Evolutionary conservation across 1,284 basidiomycete genomes (phyloP), one percentile per base, ranked within the genome.

Genomic region (Ganoderma lucidum): DNA sequence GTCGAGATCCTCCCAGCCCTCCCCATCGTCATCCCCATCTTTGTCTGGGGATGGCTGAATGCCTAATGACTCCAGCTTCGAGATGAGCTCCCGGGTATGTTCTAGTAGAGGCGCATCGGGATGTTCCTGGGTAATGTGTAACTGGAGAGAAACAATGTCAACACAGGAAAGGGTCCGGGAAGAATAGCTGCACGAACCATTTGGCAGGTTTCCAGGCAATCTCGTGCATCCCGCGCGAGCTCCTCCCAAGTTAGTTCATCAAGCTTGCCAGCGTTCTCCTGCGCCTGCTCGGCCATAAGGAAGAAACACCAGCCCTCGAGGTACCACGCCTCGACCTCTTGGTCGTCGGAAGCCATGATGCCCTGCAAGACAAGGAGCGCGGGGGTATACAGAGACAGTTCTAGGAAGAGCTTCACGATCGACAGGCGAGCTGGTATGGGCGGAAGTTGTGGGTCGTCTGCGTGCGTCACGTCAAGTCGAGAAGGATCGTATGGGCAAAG

Each of bases 231-330:
- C 70, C 87, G 88, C 41, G 90, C 93, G 68, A 96, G 90, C 72
- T 97, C 95, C 77, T 92, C 86, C 87, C 91, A 93, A 6, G 86
- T 85, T 67, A 94, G 77, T 14, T 87, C 88, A 64, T 89, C 89
- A 4, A 89, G 80, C 53, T 85, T 86, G 17, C 83, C 85, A n/a
- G 85, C 87, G 41, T 80, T 85, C 71, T 90, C 88, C 70, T 87
- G 85, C 19, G 87, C 87, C 70, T 88, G 86, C 76, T 93, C 90
- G 0, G 88, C 86, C 87, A 91, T 89, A 55, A 97, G 83, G 83
- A 91, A 95, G 85, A 95, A 96, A 69, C 94, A 93, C 95, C 96
- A 97, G 64, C 96, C 96, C 79, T 96, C 94, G n/a, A 97, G 87
- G 79, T 98, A 98, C 88, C 96, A 97, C 3, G 93, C 95, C 77